A percentile compares a stretch with the other conserved stretches of the same genome.
These are phyloP conservation scores for Glycine soja DNA, from an alignment of 306 rosid species.

Conservation along the genomic window DNA sequence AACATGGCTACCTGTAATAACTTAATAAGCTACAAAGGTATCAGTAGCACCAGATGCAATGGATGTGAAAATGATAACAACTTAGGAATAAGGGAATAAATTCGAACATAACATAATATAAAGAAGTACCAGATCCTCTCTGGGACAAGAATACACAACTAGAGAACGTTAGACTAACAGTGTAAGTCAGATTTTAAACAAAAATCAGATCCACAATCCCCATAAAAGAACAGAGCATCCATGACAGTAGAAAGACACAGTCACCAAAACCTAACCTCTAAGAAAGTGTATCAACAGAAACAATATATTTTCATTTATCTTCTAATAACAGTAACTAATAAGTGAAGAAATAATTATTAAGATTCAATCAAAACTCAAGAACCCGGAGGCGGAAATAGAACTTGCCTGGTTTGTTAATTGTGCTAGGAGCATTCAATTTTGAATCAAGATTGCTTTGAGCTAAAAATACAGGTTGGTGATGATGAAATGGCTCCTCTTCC, in stretches of 20 bases:
- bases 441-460: slow-evolving; percentile 67
- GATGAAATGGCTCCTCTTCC: slow-evolving; percentile 74
- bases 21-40: no score
- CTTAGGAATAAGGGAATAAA: neutral
- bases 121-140: neutral
- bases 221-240: slow-evolving; percentile 1
- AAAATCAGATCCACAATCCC: slow-evolving; percentile 7
- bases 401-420: slow-evolving; percentile 69
- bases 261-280: neutral
- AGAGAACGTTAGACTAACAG: neutral
- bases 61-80: no score
- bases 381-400: slow-evolving; percentile 14
- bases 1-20: neutral
- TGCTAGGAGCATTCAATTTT: slow-evolving; percentile 53
- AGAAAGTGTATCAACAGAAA: neutral
- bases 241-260: neutral
- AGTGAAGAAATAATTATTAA: slow-evolving; percentile 6
- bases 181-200: slow-evolving; percentile 24
- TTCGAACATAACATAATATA: neutral
- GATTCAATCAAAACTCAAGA: slow-evolving; percentile 7
- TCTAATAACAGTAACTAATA: neutral
- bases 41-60: no score
- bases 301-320: slow-evolving; percentile 7
- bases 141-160: neutral
- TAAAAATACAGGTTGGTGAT: slow-evolving; percentile 67